A percentile compares a stretch with the other conserved stretches of the same genome.
Evolutionary conservation across 805 yeast genomes (phyloP).

Genomic region (Clavispora carvajalis): DNA sequence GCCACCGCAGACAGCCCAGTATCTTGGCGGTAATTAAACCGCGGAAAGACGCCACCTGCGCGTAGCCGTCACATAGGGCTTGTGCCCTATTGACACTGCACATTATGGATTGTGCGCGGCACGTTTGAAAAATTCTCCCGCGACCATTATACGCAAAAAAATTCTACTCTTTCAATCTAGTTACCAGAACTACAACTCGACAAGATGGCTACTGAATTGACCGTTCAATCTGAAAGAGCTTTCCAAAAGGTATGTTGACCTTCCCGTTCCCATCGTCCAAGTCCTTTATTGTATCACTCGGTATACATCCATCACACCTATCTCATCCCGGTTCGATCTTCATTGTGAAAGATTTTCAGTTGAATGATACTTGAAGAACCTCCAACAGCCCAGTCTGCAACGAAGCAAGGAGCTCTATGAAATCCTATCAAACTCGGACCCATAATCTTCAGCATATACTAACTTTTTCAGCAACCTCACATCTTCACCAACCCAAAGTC

Average conservation of each 20-base stretch:
- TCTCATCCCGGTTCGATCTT: neutral
- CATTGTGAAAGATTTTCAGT: neutral
- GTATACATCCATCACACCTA: too few species aligned
- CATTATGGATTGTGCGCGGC: conserved; percentile 5
- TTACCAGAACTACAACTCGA: conserved; percentile 14
- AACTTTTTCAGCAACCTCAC: conserved; percentile 89
- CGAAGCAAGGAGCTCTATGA: too few species aligned
- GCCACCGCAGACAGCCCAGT: too few species aligned
- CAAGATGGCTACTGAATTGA: conserved; percentile 98
- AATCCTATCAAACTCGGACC: too few species aligned
- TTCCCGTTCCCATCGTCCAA: neutral
- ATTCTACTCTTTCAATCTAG: conserved; percentile 10
- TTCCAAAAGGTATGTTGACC: conserved; percentile 89
- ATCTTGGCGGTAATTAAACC: too few species aligned
- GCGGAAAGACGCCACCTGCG: too few species aligned
- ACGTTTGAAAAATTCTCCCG: conserved; percentile 18
- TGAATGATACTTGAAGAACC: too few species aligned
- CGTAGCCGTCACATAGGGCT: conserved; percentile 9
- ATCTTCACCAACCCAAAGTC: conserved; percentile 99
- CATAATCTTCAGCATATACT: conserved; percentile 23
- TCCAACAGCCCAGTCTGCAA: too few species aligned
- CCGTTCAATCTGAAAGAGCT: conserved; percentile 99
- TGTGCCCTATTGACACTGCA: conserved; percentile 11
- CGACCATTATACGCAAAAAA: conserved; percentile 11
- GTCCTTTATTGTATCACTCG: neutral